Base-by-base conservation (phyloP, 2,329 filamentous ascomycete species). In the Aspergillus cejpii region DNA sequence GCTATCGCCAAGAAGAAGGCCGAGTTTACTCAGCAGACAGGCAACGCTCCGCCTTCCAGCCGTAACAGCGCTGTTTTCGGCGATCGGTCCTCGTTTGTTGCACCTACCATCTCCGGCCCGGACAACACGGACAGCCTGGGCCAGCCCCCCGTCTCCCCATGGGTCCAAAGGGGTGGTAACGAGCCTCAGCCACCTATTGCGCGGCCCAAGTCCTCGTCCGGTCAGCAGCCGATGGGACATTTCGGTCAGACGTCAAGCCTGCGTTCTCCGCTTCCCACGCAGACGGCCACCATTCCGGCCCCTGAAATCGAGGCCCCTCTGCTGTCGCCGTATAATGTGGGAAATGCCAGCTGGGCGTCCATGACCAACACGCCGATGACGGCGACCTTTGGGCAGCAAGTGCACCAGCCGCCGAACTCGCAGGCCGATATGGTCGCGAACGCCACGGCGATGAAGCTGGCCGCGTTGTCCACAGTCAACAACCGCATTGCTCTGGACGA, bases 1-100 rank as follows among this genome's bases (percentile, higher is more conserved):
- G 92, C 92, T n/a, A 97, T 98, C 66, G 91, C 91, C 20, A 94
- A 92, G 49, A 91, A 98, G 69, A 96, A 96, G 74, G 91, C 90
- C 47, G 94, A 96, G 66, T 97, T 94, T 63, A 94, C 90, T 14
- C 90, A 96, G 66, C 87, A 94, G 65, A 95, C 90, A 3, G 92
- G 91, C 48, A 88, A 90, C 53, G 83, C 84, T 17, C 89, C 90
- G 3, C 81, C 87, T 1, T 96, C 92, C 17, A 95, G 94, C 74
- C 83, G 92, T 48, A 97, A 96, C 72, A 97, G 91, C 66, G 77
- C 83, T 50, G 81, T 83, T 15, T 79, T 89, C 45, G 88, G 89
- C 51, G 79, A 87, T 49, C 83, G 90, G 46, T 77, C 74, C 50
- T 91, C 88, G 15, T 76, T 92, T 52, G 77, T 79, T 48, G 81